These are phyloP conservation scores for Chaetothyriales sp. DNA, from an alignment of 2,329 filamentous ascomycete genomes.

Conservation along the genomic window DNA sequence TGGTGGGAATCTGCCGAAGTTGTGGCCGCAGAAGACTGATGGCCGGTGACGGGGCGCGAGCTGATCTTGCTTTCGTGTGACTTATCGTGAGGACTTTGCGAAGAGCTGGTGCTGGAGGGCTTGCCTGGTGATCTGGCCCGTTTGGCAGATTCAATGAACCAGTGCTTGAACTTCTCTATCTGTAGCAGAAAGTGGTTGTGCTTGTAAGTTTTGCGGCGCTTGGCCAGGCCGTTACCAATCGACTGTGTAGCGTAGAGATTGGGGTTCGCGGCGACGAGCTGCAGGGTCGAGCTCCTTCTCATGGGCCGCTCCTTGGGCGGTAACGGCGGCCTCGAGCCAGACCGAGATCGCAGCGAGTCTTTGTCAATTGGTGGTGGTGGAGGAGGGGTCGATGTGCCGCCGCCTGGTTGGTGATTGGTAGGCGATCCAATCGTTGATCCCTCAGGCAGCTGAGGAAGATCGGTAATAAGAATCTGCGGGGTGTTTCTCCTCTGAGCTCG, in stretches of 20 bases:
- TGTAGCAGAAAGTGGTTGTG: slow-evolving; percentile 38
- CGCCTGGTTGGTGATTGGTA: slow-evolving; percentile 2
- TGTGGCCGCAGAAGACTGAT: background rate
- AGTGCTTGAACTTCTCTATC: slow-evolving; percentile 53
- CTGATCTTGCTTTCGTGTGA: background rate
- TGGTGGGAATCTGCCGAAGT: background rate
- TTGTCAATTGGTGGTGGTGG: slow-evolving; percentile 61
- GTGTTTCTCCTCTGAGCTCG: slow-evolving; percentile 59
- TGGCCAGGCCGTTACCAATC: slow-evolving; percentile 37
- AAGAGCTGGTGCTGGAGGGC: slow-evolving; percentile 8
- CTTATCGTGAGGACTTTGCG: background rate
- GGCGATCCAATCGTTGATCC: slow-evolving; percentile 28
- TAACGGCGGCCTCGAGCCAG: slow-evolving; percentile 62
- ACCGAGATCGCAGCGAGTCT: slow-evolving; percentile 57
- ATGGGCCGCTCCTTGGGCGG: slow-evolving; percentile 54
- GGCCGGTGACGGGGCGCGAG: background rate
- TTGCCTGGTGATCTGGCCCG: slow-evolving; percentile 38
- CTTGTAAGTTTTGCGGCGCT: slow-evolving; percentile 20
- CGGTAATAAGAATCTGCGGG: slow-evolving; percentile 49
- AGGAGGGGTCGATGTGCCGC: slow-evolving; percentile 39
- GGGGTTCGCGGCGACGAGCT: slow-evolving; percentile 59
- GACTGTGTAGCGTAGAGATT: slow-evolving; percentile 37
- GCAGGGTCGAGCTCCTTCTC: slow-evolving; percentile 69
- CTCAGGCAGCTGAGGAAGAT: slow-evolving; percentile 65
- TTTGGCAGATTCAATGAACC: slow-evolving; percentile 54